phyloP scores from a whole-genome alignment of 768 basidiomycete genomes.

The Suillus luteus region DNA sequence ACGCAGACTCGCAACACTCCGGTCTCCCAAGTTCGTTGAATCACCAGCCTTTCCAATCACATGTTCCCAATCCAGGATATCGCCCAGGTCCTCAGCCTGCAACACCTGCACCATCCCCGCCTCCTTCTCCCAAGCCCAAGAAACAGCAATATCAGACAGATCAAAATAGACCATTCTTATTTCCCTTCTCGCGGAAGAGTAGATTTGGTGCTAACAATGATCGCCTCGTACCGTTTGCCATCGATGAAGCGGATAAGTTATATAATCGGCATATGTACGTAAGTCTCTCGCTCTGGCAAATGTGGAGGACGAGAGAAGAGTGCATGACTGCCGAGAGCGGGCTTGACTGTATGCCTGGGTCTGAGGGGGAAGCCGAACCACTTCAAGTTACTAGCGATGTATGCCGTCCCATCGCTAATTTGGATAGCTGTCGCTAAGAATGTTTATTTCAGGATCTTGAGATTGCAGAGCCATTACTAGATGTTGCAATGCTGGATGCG shows the following conservation, averaged over 20 bases:
- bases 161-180: conserved; percentile 89
- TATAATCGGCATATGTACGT: conserved; percentile 91
- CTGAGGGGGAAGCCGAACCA: conserved; percentile 57
- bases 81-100: conserved; percentile 63
- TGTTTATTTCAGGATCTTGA: conserved; percentile 52
- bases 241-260: conserved; percentile 92
- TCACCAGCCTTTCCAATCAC: conserved; percentile 40
- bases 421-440: conserved; percentile 8
- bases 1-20: conserved; percentile 51
- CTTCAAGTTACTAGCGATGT: conserved; percentile 49
- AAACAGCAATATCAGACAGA: conserved; percentile 99
- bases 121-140: conserved; percentile 85
- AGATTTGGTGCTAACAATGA: conserved; percentile 52
- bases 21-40: conserved; percentile 39
- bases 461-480: conserved; percentile 64
- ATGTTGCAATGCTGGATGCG: conserved; percentile 69
- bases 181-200: conserved; percentile 82
- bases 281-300: conserved; percentile 85
- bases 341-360: conserved; percentile 74
- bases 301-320: conserved; percentile 95
- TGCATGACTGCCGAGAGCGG: conserved; percentile 95
- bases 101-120: conserved; percentile 91
- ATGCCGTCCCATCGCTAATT: conserved; percentile 17
- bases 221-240: conserved; percentile 88
- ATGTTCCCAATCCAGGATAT: conserved; percentile 28